A percentile compares a stretch with the other conserved stretches of the same genome.
Evolutionary conservation across 305 asterid genomes (phyloP).

Genomic region (Fraxinus sp.): DNA sequence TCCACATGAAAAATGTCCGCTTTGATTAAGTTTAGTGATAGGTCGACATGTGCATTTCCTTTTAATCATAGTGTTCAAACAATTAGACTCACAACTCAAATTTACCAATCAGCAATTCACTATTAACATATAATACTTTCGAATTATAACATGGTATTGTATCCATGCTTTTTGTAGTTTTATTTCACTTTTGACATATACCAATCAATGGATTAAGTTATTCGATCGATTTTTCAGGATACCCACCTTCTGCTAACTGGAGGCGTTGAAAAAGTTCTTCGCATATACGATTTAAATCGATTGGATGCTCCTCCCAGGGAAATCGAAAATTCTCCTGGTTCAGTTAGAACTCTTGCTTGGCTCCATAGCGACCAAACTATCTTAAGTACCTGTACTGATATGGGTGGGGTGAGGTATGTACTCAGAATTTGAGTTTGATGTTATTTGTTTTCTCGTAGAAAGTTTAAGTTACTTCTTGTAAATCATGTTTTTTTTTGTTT

Average conservation of each 20-base stretch:
- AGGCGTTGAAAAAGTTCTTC: conserved; percentile 79
- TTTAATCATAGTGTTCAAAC: neutral
- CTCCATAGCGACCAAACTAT: conserved; percentile 90
- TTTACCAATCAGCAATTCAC: neutral
- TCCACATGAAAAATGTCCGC: neutral
- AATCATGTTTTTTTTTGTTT: neutral
- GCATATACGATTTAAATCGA: conserved; percentile 73
- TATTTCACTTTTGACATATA: neutral
- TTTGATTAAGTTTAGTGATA: neutral
- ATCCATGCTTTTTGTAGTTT: neutral
- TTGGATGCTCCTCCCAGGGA: conserved; percentile 93
- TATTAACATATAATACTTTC: neutral
- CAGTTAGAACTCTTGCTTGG: conserved; percentile 86
- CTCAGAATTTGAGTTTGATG: neutral
- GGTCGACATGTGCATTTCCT: neutral
- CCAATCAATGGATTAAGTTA: conserved; percentile 14
- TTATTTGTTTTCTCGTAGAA: neutral
- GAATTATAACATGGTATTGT: neutral
- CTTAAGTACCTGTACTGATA: conserved; percentile 85
- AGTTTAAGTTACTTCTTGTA: neutral
- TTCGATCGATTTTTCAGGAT: conserved; percentile 49
- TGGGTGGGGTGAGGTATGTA: conserved; percentile 86
- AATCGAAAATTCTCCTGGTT: conserved; percentile 80
- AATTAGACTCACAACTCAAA: neutral
- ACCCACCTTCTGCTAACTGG: conserved; percentile 75